Evolutionary conservation across 345 rosid species (phyloP).

Genomic region (Citrus cavaleriei): DNA sequence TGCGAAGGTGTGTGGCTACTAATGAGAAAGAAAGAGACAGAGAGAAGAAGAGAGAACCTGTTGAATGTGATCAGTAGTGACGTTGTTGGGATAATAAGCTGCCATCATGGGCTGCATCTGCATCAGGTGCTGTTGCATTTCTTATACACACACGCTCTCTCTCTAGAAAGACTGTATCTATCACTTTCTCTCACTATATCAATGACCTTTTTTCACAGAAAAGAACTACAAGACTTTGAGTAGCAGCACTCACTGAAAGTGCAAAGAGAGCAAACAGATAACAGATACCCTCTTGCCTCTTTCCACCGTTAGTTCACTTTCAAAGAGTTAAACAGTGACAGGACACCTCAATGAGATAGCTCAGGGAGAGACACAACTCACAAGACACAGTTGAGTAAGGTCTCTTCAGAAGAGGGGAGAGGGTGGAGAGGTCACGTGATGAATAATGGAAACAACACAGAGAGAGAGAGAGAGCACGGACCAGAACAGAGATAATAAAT

Average conservation of each 20-base stretch:
- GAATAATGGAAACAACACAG: constrained; percentile 7
- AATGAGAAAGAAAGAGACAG: not conserved
- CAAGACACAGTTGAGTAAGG: constrained; percentile 3
- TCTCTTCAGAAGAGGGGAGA: not conserved
- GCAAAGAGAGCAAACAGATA: constrained; percentile 15
- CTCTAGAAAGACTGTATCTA: not conserved
- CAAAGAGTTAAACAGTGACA: not conserved
- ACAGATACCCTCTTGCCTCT: constrained; percentile 22
- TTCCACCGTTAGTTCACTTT: constrained; percentile 14
- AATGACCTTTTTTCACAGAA: constrained; percentile 21
- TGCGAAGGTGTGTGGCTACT: not conserved
- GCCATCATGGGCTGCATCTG: constrained; percentile 99
- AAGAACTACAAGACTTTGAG: not conserved
- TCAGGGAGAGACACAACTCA: not conserved
- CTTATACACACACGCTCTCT: constrained; percentile 33
- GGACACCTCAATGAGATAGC: not conserved
- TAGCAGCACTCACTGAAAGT: constrained; percentile 15
- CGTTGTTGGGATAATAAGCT: constrained; percentile 98
- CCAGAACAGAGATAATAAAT: constrained; percentile 7
- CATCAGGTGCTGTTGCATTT: constrained; percentile 99
- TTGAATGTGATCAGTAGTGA: constrained; percentile 99
- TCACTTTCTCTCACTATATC: constrained; percentile 12
- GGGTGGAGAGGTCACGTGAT: constrained; percentile 56
- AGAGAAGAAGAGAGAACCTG: constrained; percentile 55
- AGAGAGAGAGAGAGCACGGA: constrained; percentile 6